phyloP scores from a whole-genome alignment of 225 moss, liverwort and hornwort species.

The Physcomitrellopsis africana region DNA sequence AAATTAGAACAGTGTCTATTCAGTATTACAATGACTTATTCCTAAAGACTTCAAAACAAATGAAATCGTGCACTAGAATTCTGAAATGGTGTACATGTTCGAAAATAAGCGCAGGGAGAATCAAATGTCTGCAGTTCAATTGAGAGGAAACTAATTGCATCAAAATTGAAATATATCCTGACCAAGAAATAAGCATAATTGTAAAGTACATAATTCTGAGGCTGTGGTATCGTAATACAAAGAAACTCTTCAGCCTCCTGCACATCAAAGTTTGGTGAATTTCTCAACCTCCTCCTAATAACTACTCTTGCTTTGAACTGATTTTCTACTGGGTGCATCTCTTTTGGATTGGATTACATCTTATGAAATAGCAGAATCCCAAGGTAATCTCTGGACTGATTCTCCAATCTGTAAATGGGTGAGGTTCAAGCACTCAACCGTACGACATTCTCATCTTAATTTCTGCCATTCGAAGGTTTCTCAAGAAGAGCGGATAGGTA shows the following conservation, averaged over 20 bases:
- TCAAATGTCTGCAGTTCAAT: background rate
- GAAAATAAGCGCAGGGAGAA: background rate
- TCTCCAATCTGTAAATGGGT: too few species aligned
- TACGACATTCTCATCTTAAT: background rate
- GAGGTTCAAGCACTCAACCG: too few species aligned
- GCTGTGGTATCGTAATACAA: background rate
- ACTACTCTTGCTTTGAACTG: background rate
- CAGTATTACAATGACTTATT: too few species aligned
- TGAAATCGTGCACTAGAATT: background rate
- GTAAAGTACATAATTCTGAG: background rate
- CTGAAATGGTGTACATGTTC: too few species aligned
- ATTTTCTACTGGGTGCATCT: background rate
- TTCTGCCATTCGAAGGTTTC: slow-evolving; percentile 62
- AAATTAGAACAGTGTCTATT: too few species aligned
- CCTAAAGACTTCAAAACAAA: background rate
- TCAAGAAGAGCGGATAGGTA: slow-evolving; percentile 92
- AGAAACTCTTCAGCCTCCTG: background rate
- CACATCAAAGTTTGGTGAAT: background rate
- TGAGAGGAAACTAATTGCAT: background rate
- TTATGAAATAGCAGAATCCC: too few species aligned
- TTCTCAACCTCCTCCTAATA: slow-evolving; percentile 4
- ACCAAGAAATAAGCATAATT: background rate
- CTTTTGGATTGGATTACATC: too few species aligned
- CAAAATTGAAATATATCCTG: background rate
- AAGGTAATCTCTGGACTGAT: too few species aligned